phyloP scores from a whole-genome alignment of 495 filamentous ascomycete genomes.

The Penicillium paradoxum region DNA sequence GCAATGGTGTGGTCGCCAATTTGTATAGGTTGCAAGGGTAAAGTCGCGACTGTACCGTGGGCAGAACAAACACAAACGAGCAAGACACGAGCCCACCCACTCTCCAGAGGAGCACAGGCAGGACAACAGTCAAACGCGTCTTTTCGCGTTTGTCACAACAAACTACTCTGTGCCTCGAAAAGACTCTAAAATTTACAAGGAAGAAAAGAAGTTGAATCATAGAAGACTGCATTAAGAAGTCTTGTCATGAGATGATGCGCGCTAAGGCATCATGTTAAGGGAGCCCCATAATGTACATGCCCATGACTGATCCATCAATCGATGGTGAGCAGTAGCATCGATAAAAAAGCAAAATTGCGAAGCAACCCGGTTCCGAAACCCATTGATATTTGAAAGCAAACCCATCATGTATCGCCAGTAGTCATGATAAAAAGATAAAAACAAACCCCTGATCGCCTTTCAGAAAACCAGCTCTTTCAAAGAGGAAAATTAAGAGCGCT shows the following conservation, averaged over 20 bases:
- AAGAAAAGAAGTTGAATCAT: background rate
- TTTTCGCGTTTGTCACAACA: background rate
- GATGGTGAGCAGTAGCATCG: slow-evolving; percentile 33
- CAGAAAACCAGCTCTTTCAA: slow-evolving; percentile 25
- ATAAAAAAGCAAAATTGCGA: slow-evolving; percentile 32
- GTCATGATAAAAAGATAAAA: slow-evolving; percentile 42
- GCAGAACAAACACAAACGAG: background rate
- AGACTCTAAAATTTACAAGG: background rate
- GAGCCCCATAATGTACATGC: slow-evolving; percentile 42
- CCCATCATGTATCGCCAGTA: slow-evolving; percentile 48
- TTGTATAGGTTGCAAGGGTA: background rate
- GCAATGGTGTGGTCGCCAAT: too few species aligned
- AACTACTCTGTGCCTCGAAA: background rate
- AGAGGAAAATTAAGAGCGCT: slow-evolving; percentile 62
- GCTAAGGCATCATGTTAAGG: slow-evolving; percentile 30
- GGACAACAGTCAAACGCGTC: background rate
- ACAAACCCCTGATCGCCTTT: slow-evolving; percentile 46
- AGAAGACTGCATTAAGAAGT: slow-evolving; percentile 34
- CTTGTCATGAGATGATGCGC: slow-evolving; percentile 40
- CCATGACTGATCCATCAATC: slow-evolving; percentile 39
- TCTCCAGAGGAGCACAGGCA: background rate
- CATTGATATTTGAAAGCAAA: slow-evolving; percentile 45
- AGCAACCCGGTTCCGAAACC: slow-evolving; percentile 42
- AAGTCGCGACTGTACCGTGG: background rate
- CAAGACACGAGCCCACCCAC: background rate